phyloP scores from a whole-genome alignment of 306 rosid genomes.

The Ammopiptanthus mongolicus region DNA sequence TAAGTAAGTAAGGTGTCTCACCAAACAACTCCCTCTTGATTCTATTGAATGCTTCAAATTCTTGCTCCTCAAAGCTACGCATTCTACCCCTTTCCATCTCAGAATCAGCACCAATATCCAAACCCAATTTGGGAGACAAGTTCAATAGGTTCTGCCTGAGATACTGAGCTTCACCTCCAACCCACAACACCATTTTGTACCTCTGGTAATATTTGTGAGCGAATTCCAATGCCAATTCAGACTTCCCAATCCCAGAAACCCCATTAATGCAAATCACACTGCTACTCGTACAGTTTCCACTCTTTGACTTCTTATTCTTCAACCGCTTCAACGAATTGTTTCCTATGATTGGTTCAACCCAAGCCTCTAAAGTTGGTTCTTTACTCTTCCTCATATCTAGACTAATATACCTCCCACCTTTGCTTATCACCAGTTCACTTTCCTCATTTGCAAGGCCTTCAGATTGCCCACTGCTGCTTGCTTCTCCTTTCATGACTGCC shows the following conservation, averaged over 20 bases:
- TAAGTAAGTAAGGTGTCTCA: constrained; percentile 70
- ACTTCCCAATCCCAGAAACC: constrained; percentile 75
- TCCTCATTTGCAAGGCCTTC: constrained; percentile 88
- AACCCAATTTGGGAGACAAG: constrained; percentile 55
- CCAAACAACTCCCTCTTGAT: constrained; percentile 77
- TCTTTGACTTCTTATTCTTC: constrained; percentile 59
- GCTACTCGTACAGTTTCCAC: constrained; percentile 54
- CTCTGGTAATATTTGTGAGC: constrained; percentile 66
- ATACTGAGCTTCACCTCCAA: constrained; percentile 77
- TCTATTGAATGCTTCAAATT: constrained; percentile 76
- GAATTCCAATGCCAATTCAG: constrained; percentile 76
- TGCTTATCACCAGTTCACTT: constrained; percentile 38
- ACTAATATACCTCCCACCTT: constrained; percentile 61
- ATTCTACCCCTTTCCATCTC: constrained; percentile 72
- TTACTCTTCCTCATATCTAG: constrained; percentile 61
- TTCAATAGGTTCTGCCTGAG: constrained; percentile 74
- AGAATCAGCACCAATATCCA: constrained; percentile 76
- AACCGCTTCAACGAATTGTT: constrained; percentile 48
- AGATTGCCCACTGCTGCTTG: constrained; percentile 59
- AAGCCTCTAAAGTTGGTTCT: constrained; percentile 60
- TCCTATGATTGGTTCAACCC: constrained; percentile 64
- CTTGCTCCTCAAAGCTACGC: constrained; percentile 89
- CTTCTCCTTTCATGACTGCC: constrained; percentile 40
- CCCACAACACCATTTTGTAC: constrained; percentile 88
- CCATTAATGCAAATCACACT: constrained; percentile 76